These are phyloP conservation scores for Pichia sp. DNA, from an alignment of 1,139 yeast genomes.

Conservation along the genomic window DNA sequence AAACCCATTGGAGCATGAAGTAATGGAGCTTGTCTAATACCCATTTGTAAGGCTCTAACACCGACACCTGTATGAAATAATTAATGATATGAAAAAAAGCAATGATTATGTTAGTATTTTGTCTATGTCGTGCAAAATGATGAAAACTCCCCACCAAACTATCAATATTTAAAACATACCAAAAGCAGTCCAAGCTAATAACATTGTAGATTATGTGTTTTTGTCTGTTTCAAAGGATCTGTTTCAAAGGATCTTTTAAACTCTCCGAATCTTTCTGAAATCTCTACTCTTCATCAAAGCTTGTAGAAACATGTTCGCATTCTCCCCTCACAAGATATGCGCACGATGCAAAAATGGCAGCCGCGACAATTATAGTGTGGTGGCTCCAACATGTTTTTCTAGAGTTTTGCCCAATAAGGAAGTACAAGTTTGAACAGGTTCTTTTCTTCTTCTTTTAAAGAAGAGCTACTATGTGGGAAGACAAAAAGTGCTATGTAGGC, in stretches of 20 bases:
- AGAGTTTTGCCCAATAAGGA: background rate
- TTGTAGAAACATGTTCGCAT: background rate
- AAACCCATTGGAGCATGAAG: conserved; percentile 32
- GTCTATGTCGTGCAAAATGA: background rate
- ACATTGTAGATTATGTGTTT: conserved; percentile 8
- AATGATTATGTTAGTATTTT: conserved; percentile 2
- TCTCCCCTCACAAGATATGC: background rate
- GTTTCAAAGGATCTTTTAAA: no score
- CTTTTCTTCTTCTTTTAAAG: background rate
- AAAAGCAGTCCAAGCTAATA: conserved; percentile 32
- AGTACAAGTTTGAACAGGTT: background rate
- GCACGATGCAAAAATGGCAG: background rate
- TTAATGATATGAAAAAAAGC: background rate
- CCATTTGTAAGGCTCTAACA: conserved; percentile 37
- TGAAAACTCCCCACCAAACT: no score
- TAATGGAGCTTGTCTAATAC: conserved; percentile 34
- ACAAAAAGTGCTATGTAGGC: background rate
- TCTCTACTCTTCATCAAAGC: background rate
- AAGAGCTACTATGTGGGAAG: background rate
- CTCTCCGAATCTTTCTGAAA: background rate
- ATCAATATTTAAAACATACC: conserved; percentile 22
- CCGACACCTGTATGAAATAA: conserved; percentile 27
- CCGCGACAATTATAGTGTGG: background rate
- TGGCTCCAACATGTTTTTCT: background rate
- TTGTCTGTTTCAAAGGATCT: no score